phyloP scores from a whole-genome alignment of 345 rosid species.

The Atalantia buxifolia region DNA sequence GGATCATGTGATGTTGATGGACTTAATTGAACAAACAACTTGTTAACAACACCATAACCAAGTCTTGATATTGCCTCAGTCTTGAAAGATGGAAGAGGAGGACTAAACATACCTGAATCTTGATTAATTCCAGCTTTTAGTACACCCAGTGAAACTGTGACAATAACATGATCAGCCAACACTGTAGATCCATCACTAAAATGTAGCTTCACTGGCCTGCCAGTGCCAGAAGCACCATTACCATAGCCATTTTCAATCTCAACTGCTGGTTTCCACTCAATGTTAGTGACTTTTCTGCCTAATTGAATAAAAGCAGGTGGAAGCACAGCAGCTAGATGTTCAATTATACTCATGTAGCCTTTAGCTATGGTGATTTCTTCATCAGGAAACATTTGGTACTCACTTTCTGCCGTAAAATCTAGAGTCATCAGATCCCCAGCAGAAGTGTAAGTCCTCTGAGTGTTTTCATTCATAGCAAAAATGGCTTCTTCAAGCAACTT shows the following conservation, averaged over 20 bases:
- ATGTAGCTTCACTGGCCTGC: slow-evolving; percentile 67
- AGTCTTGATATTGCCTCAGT: slow-evolving; percentile 72
- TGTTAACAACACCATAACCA: slow-evolving; percentile 94
- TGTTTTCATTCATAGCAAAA: slow-evolving; percentile 69
- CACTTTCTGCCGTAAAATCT: slow-evolving; percentile 81
- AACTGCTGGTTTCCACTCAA: slow-evolving; percentile 63
- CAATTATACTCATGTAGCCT: slow-evolving; percentile 69
- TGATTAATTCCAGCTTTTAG: slow-evolving; percentile 65
- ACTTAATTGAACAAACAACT: slow-evolving; percentile 64
- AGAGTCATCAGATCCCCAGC: slow-evolving; percentile 74
- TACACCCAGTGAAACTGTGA: slow-evolving; percentile 89
- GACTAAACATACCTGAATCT: slow-evolving; percentile 62
- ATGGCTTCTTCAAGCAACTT: slow-evolving; percentile 64
- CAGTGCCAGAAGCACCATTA: slow-evolving; percentile 25
- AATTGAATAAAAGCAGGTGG: slow-evolving; percentile 69
- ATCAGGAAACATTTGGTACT: slow-evolving; percentile 86
- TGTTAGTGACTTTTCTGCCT: slow-evolving; percentile 53
- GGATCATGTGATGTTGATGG: slow-evolving; percentile 15
- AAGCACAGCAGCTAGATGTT: slow-evolving; percentile 68
- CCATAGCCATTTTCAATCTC: slow-evolving; percentile 18
- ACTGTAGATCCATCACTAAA: slow-evolving; percentile 76
- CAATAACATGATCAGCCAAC: slow-evolving; percentile 82
- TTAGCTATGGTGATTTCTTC: slow-evolving; percentile 97
- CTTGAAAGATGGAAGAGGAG: slow-evolving; percentile 77
- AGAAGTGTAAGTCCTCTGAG: slow-evolving; percentile 85